Base-by-base conservation (phyloP, 371 early-diverging fungal genomes). In the Umbelopsis sp. region DNA sequence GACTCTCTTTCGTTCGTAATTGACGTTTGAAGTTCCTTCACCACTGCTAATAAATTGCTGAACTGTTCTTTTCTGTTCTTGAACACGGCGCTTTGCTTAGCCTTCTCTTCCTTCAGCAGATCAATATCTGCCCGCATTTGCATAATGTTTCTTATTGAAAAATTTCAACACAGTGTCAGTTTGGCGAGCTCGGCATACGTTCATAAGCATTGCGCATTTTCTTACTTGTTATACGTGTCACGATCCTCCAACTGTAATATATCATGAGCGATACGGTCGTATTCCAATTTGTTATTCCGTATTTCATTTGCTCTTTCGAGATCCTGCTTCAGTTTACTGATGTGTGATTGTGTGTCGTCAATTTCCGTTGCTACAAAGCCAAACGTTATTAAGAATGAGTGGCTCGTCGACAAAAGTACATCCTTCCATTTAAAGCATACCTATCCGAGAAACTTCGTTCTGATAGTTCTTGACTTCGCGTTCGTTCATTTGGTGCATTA, bases 401-500 rank as follows among this genome's bases (percentile, higher is more conserved):
- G 4, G n/a, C 3, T 8, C 20, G 2, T 18, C 3, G 14, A 3
- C 1, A 11, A 14, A 3, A 3, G 3, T 10, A 11, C 16, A 20
- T 18, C 20, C 10, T 20, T 12, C 2, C 10, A 20, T 14, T 20
- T 4, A 1, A 44, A 4, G 12, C 63, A 18, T n/a, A 64, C 64
- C 64, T 24, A 67, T 67, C 22, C 57, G 10, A 44, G 44, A 25
- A 1, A 44, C 44, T 50, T 50, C 67, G 32, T 65, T 50, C 14
- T 67, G 57, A 67, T 78, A 82, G 66, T 73, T 64, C 25, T 51
- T 48, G 14, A 74, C 68, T 68, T 83, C 79, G n/a, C 71, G 74
- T 25, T 65, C 53, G 44, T 80, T 83, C 79, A 83, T 80, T 38
- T 75, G 69, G 63, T 77, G 80, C 32, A 80, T 65, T 8, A 44